A percentile compares a stretch with the other conserved stretches of the same genome.
phyloP scores from a whole-genome alignment of 345 rosid genomes.

The Arabidopsis thaliana region DNA sequence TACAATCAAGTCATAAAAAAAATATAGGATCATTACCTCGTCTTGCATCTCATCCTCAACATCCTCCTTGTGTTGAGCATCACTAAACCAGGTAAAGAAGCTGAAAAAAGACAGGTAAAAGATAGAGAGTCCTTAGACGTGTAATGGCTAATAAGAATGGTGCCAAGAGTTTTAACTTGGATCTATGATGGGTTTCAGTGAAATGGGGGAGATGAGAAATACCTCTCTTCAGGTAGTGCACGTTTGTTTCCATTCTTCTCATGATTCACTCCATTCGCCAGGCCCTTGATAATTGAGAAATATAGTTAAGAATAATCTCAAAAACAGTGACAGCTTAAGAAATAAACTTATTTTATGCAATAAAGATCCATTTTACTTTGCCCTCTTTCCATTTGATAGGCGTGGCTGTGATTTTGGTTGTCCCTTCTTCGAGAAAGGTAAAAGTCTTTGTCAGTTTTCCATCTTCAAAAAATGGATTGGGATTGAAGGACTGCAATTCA shows the following conservation, averaged over 20 bases:
- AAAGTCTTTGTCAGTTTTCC: constrained; percentile 78
- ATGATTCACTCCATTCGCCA: constrained; percentile 77
- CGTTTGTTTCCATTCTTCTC: constrained; percentile 95
- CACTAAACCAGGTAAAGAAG: constrained; percentile 86
- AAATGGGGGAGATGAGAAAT: background rate
- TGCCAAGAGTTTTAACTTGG: constrained; percentile 4
- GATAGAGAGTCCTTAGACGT: constrained; percentile 11
- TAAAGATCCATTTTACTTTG: constrained; percentile 51
- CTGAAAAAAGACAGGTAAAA: constrained; percentile 51
- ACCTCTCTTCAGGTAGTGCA: constrained; percentile 77
- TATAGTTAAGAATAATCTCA: constrained; percentile 18
- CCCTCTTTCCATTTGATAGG: constrained; percentile 92
- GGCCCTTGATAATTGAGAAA: constrained; percentile 57
- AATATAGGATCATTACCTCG: constrained; percentile 57
- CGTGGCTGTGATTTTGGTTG: constrained; percentile 73
- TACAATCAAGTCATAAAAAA: background rate
- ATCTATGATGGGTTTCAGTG: background rate
- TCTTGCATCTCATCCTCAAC: constrained; percentile 68
- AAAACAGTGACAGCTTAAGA: constrained; percentile 7
- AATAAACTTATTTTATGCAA: background rate
- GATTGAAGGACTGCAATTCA: constrained; percentile 61
- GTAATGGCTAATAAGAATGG: constrained; percentile 6
- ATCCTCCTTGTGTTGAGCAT: constrained; percentile 61
- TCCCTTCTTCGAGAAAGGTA: constrained; percentile 82
- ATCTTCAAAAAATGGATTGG: constrained; percentile 87